Percentiles rank a stretch among this genome's conserved stretches.
These are phyloP conservation scores for Flaveria trinervia DNA, from an alignment of 129 eudicot species.

Conservation along the genomic window DNA sequence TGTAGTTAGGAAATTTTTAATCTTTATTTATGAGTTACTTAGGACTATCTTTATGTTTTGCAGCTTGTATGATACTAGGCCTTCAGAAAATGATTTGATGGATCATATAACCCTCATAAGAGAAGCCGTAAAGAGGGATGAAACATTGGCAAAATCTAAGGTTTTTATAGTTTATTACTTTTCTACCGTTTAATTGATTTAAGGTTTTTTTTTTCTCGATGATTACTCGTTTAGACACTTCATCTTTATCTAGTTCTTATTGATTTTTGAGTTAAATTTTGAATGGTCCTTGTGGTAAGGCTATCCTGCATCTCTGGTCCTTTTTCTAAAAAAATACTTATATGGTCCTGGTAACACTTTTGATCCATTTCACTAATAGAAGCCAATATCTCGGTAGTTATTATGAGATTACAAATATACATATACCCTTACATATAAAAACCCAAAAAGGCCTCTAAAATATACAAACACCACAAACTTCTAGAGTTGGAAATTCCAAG, in stretches of 20 bases:
- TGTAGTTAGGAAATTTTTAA: neutral
- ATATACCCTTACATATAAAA: neutral
- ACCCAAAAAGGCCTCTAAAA: neutral
- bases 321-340: neutral
- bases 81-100: slow-evolving; percentile 64
- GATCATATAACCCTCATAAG: slow-evolving; percentile 48
- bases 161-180: slow-evolving; percentile 34
- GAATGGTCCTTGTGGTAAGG: neutral
- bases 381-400: neutral
- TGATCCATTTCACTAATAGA: neutral
- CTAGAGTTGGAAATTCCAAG: neutral
- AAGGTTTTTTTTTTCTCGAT: neutral
- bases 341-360: neutral
- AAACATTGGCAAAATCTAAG: slow-evolving; percentile 55
- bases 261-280: neutral
- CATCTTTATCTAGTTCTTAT: neutral
- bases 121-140: slow-evolving; percentile 60
- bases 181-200: neutral
- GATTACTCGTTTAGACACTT: neutral
- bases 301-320: neutral
- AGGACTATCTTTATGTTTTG: slow-evolving; percentile 24
- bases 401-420: neutral
- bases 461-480: neutral
- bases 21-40: slow-evolving; percentile 17
- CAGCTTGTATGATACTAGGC: slow-evolving; percentile 59